Base-by-base conservation (phyloP, 305 asterid species). In the Caryopteris hybrid region DNA sequence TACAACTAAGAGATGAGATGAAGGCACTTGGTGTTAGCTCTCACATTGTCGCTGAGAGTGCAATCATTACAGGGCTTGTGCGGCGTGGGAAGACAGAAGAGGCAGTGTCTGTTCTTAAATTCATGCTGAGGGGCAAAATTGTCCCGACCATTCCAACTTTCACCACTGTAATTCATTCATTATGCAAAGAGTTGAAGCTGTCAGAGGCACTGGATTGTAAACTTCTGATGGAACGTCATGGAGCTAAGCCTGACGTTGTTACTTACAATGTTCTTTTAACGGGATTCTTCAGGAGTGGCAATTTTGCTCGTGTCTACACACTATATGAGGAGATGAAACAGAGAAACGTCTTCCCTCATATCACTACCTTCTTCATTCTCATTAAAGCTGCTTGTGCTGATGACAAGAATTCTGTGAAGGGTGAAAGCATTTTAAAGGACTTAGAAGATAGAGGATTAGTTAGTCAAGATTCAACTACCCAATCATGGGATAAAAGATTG, bases 241-340 rank as follows among this genome's bases (percentile, higher is more conserved):
- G 92, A 54, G 82, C 75, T 63, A 78, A 38, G 78, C 91, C 89
- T 3, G 98, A 92, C 76, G 90, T 76, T 27, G 84, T 88, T 61
- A 76, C 85, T 25, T 92, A 92, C 64, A 88, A 92, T 68, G 95
- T 92, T 69, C 91, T 92, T 34, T 78, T 88, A 52, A 77, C 88
- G 12, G 85, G 88, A 56, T 83, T 86, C 25, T 90, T 84, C 78
- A 81, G 59, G 10, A 62, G 43, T 29, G 80, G 86, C 39, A 86
- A 79, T 53, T 55, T 66, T 31, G 80, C 36, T 36, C 76, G 63
- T 33, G 95, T 90, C 14, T 85, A 79, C 64, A 68, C 66, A 34
- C 78, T 92, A 33, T 92, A 90, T 6, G 83, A 86, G 77, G 98
- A 92, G 84, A 86, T 92, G 97, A 90, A 86, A 79, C 61, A 27